Evolutionary conservation across 306 rosid genomes (phyloP).

Genomic region (Vigna radiata): DNA sequence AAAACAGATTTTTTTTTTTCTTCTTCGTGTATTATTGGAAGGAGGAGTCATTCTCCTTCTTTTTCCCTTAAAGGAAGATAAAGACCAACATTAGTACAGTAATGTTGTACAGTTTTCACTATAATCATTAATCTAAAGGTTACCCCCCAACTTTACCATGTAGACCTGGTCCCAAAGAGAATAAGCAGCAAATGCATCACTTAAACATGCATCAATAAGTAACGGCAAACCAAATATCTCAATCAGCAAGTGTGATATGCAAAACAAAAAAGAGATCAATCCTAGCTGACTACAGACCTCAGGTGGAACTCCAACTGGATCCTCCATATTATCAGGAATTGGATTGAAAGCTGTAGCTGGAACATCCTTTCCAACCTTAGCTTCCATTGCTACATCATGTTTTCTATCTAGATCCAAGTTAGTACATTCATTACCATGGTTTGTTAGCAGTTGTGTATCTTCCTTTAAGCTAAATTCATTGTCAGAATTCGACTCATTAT

Average conservation of each 20-base stretch:
- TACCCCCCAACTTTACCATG: constrained; percentile 5
- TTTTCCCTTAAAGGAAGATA: not conserved
- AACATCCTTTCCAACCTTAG: constrained; percentile 56
- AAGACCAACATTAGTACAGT: not conserved
- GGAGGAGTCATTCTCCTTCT: not conserved
- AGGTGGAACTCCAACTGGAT: constrained; percentile 85
- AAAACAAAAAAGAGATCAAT: constrained; percentile 15
- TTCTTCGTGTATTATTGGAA: not conserved
- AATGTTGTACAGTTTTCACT: constrained; percentile 2
- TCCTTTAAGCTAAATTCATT: constrained; percentile 75
- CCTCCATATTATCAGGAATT: constrained; percentile 54
- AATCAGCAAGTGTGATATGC: constrained; percentile 34
- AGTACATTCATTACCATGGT: constrained; percentile 51
- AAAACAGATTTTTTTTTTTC: not conserved
- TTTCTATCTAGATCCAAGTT: constrained; percentile 58
- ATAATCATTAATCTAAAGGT: not conserved
- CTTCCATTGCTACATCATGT: constrained; percentile 45
- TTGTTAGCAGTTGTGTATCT: constrained; percentile 53
- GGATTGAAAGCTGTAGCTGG: constrained; percentile 48
- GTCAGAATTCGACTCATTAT: constrained; percentile 72
- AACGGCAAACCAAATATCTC: constrained; percentile 20
- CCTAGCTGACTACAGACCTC: constrained; percentile 66
- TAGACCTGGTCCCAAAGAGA: constrained; percentile 10
- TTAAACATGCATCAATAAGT: constrained; percentile 15
- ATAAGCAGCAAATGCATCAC: constrained; percentile 13